Conservation (phyloP, 495 filamentous ascomycete genomes). For the Achaetomiella virescens region DNA sequence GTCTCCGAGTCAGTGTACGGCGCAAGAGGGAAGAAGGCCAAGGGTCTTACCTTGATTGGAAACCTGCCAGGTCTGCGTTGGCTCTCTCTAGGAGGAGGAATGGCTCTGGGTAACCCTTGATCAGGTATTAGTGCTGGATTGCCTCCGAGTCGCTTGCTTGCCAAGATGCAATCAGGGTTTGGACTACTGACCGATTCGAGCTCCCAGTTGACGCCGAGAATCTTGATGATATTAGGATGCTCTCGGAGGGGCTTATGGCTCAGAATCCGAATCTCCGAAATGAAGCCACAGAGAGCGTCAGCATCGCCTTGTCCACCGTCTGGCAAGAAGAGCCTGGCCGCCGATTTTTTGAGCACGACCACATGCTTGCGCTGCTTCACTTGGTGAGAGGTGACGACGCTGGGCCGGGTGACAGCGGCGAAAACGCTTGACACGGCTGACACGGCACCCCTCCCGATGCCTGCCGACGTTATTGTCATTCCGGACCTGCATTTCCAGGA, state of each 20-base stretch:
- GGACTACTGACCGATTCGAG: neutral
- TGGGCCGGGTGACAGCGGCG: neutral
- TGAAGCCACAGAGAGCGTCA: neutral
- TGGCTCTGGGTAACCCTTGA: neutral
- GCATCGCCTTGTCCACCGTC: neutral
- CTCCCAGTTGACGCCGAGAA: neutral
- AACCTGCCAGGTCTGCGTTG: neutral
- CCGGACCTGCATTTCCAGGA: neutral
- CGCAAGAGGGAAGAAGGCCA: neutral
- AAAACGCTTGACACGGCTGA: neutral
- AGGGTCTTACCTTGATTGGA: neutral
- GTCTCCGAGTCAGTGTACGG: constrained; percentile 1
- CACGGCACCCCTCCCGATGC: neutral
- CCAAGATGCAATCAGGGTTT: neutral
- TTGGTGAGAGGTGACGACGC: neutral
- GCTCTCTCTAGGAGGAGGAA: neutral
- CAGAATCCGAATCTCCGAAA: neutral
- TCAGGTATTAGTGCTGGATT: neutral
- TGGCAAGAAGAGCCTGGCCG: neutral
- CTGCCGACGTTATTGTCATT: neutral
- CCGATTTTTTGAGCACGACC: neutral
- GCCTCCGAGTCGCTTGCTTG: neutral
- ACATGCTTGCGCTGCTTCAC: neutral
- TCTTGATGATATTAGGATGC: neutral
- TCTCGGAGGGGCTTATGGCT: neutral